These are phyloP conservation scores for Penicillium brevicompactum DNA, from an alignment of 2,329 filamentous ascomycete species.

Conservation along the genomic window DNA sequence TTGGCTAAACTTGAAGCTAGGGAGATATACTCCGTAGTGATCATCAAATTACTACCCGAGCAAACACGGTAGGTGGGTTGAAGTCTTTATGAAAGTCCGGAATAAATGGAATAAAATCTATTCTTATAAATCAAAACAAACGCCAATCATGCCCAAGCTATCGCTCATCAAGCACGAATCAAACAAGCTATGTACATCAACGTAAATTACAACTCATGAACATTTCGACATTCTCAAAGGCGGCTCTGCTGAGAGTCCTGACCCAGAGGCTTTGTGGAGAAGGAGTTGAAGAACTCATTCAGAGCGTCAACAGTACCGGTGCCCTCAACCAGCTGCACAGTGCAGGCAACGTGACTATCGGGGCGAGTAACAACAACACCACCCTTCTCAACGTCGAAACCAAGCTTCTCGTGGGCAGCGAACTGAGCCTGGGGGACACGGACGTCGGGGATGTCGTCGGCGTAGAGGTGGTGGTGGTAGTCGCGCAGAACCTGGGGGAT, in stretches of 20 bases:
- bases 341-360: constrained; percentile 82
- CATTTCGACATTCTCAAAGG: constrained; percentile 24
- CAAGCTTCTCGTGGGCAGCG: constrained; percentile 84
- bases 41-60: no score
- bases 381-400: constrained; percentile 70
- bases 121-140: constrained; percentile 22
- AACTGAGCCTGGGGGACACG: constrained; percentile 70
- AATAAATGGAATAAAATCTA: constrained; percentile 13
- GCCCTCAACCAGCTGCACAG: constrained; percentile 73
- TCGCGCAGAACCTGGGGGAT: constrained; percentile 71
- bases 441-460: constrained; percentile 77
- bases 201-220: constrained; percentile 19
- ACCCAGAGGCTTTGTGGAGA: constrained; percentile 61
- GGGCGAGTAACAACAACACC: constrained; percentile 83
- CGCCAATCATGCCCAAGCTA: constrained; percentile 31
- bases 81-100: no score
- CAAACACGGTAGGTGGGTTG: no score
- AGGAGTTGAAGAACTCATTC: constrained; percentile 78
- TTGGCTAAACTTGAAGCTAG: no score
- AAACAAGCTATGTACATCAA: constrained; percentile 25
- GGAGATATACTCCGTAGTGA: no score
- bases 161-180: constrained; percentile 18
- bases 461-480: constrained; percentile 82
- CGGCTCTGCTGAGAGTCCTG: constrained; percentile 38
- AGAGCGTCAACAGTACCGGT: constrained; percentile 77